Evolutionary conservation across 202 grass and related monocot genomes (phyloP).

Genomic region (Panicum hallii): DNA sequence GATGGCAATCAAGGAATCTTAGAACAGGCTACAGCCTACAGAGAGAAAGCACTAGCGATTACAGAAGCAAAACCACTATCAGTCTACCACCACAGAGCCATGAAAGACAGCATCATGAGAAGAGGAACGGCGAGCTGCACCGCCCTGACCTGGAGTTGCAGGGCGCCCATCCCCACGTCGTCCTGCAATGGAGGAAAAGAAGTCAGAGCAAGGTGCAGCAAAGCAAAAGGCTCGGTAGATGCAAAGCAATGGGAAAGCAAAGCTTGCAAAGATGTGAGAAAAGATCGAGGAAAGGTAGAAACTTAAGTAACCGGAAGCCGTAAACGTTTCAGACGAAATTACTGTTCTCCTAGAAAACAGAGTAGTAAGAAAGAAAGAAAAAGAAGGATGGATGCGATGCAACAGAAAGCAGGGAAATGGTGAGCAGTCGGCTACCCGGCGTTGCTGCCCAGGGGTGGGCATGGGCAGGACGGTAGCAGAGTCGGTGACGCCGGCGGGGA

Average conservation of each 20-base stretch:
- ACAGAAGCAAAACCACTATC: not conserved
- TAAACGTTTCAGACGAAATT: not conserved
- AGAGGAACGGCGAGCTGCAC: conserved; percentile 38
- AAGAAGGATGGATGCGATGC: not conserved
- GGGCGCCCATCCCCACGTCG: conserved; percentile 45
- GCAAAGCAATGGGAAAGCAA: conserved; percentile 16
- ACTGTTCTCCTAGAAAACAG: not conserved
- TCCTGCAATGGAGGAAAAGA: conserved; percentile 37
- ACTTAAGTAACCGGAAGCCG: not conserved
- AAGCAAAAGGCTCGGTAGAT: not conserved
- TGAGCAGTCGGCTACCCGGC: conserved; percentile 40
- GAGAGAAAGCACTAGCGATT: conserved; percentile 33
- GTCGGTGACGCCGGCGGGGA: conserved; percentile 77
- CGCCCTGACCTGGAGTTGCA: conserved; percentile 16
- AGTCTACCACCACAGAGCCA: not conserved
- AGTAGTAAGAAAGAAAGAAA: not conserved
- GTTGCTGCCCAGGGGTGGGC: conserved; percentile 55
- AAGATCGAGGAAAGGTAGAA: conserved; percentile 19
- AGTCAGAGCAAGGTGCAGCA: conserved; percentile 24
- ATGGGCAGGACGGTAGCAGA: conserved; percentile 77
- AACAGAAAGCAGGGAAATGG: not conserved
- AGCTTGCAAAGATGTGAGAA: conserved; percentile 25
- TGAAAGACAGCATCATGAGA: conserved; percentile 19
- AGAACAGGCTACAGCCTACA: conserved; percentile 15
- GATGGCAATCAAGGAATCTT: not conserved